A percentile compares a stretch with the other conserved stretches of the same genome.
Evolutionary conservation across 768 basidiomycete species (phyloP).

Genomic region (Tulasnella sp.): DNA sequence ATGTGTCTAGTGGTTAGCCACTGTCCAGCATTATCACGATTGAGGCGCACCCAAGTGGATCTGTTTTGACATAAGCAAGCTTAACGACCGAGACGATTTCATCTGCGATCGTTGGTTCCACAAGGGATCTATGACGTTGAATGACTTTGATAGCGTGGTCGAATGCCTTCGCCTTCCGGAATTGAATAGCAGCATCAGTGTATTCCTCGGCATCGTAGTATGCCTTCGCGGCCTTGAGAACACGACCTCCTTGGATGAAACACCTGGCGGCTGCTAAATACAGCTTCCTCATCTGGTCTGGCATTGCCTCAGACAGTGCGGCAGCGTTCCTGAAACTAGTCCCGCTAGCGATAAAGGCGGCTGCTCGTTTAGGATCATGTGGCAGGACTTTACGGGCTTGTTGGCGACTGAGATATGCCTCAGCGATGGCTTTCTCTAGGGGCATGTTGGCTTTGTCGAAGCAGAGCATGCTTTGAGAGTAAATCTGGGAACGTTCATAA

Average conservation of each 20-base stretch:
- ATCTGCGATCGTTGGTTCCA: slow-evolving; percentile 27
- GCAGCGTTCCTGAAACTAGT: not conserved
- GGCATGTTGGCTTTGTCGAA: not conserved
- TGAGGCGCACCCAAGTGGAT: not conserved
- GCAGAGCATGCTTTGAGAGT: not conserved
- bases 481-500: too few species aligned
- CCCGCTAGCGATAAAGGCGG: not conserved
- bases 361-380: not conserved
- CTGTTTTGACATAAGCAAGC: slow-evolving; percentile 19
- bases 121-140: slow-evolving; percentile 17
- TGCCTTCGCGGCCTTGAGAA: not conserved
- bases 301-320: not conserved
- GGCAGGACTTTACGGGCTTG: slow-evolving; percentile 1
- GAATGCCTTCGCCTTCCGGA: slow-evolving; percentile 8
- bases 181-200: slow-evolving; percentile 11
- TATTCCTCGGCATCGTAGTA: not conserved
- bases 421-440: not conserved
- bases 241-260: not conserved
- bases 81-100: slow-evolving; percentile 35
- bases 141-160: slow-evolving; percentile 7
- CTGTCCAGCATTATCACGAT: not conserved
- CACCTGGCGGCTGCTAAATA: slow-evolving; percentile 8
- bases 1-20: not conserved
- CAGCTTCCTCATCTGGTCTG: not conserved
- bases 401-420: slow-evolving; percentile 2